These are phyloP conservation scores for Penstemon barbatus DNA, from an alignment of 257 asterid genomes.

Conservation along the genomic window DNA sequence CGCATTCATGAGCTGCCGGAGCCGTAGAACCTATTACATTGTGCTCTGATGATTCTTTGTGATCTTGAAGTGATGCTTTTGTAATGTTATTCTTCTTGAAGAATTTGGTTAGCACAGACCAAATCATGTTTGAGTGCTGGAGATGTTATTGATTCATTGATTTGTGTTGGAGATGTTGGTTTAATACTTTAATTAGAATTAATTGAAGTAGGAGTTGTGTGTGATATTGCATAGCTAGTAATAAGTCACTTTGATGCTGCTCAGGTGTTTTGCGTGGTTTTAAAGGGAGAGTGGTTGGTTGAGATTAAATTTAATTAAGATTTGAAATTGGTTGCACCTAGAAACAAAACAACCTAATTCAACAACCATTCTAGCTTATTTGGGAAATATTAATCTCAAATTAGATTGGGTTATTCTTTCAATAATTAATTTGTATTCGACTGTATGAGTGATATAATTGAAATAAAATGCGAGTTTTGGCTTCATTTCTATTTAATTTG, in stretches of 20 bases:
- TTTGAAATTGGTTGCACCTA: conserved; percentile 40
- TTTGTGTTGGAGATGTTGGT: background rate
- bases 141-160: conserved; percentile 21
- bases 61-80: background rate
- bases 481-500: no score
- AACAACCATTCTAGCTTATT: no score
- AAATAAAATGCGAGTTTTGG: no score
- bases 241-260: conserved; percentile 37
- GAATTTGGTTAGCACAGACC: conserved; percentile 32
- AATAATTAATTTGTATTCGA: no score
- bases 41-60: background rate
- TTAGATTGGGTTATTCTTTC: no score
- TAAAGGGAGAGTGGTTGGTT: conserved; percentile 43
- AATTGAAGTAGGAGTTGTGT: conserved; percentile 14
- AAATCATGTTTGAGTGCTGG: conserved; percentile 26
- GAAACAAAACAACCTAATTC: conserved; percentile 21
- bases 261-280: conserved; percentile 30
- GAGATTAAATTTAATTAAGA: background rate
- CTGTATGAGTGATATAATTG: no score
- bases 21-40: background rate
- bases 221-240: conserved; percentile 25
- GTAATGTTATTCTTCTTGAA: conserved; percentile 17
- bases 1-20: conserved; percentile 29
- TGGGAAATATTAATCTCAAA: no score
- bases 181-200: background rate